Conservation (phyloP, 805 yeast species). For the Candida dajiaensis region DNA sequence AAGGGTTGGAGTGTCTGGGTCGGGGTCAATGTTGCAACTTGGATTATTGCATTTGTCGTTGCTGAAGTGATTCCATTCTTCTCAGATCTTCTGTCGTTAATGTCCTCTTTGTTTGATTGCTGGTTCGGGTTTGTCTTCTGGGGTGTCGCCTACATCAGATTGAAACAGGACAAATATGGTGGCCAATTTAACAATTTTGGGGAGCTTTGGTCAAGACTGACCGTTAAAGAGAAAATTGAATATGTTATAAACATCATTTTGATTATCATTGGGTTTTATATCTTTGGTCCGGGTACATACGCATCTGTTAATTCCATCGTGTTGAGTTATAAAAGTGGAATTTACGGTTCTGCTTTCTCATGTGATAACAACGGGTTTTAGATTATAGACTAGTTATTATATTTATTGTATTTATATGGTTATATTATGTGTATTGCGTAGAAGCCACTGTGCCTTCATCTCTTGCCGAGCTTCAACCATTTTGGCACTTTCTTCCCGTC, state of each 20-base stretch:
- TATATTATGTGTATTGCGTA: too few species aligned
- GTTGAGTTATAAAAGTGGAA: slow-evolving; percentile 40
- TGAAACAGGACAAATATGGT: slow-evolving; percentile 31
- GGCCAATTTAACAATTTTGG: slow-evolving; percentile 21
- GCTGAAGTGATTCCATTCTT: slow-evolving; percentile 65
- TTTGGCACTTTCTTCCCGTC: slow-evolving; percentile 29
- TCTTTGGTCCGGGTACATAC: slow-evolving; percentile 55
- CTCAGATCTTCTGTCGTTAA: slow-evolving; percentile 48
- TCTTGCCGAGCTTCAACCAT: slow-evolving; percentile 35
- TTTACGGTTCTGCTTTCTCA: slow-evolving; percentile 46
- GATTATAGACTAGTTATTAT: too few species aligned
- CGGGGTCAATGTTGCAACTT: slow-evolving; percentile 34
- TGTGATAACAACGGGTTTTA: slow-evolving; percentile 41
- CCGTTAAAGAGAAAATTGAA: slow-evolving; percentile 30
- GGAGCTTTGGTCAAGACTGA: slow-evolving; percentile 26
- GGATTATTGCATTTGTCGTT: slow-evolving; percentile 51
- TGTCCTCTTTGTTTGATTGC: slow-evolving; percentile 59
- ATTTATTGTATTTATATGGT: not conserved
- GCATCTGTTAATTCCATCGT: slow-evolving; percentile 51
- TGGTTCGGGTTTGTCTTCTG: slow-evolving; percentile 64
- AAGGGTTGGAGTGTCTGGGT: slow-evolving; percentile 51
- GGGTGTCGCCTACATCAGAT: slow-evolving; percentile 51
- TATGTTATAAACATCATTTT: slow-evolving; percentile 31
- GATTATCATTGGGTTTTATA: slow-evolving; percentile 44
- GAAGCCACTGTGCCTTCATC: slow-evolving; percentile 9